These are phyloP conservation scores for Schizophyllum amplum DNA, from an alignment of 1,284 basidiomycete species.

Conservation along the genomic window DNA sequence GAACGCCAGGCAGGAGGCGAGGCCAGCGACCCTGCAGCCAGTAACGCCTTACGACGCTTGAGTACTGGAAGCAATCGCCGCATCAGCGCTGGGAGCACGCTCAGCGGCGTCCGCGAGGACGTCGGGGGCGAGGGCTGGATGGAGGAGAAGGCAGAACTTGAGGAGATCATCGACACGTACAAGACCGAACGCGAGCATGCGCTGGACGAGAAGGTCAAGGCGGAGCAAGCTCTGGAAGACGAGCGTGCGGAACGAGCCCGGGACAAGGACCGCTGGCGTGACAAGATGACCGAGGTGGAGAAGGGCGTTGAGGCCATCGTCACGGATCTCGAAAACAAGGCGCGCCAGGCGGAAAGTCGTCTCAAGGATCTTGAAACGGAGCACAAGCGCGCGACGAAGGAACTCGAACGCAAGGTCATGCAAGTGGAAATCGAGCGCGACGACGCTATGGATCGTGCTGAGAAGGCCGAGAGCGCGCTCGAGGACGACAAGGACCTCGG, in stretches of 20 bases:
- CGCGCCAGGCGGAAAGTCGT: conserved; percentile 46
- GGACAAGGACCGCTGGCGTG: conserved; percentile 62
- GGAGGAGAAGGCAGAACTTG: conserved; percentile 54
- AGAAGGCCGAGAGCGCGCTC: conserved; percentile 52
- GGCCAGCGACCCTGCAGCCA: conserved; percentile 15
- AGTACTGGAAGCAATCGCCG: conserved; percentile 25
- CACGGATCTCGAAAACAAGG: conserved; percentile 49
- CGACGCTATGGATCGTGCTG: no score
- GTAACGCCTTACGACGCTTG: conserved; percentile 7
- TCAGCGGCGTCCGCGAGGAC: conserved; percentile 57
- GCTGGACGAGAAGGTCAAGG: conserved; percentile 33
- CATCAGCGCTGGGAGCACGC: conserved; percentile 37
- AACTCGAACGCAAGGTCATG: no score
- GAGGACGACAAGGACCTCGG: conserved; percentile 58
- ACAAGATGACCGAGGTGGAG: conserved; percentile 62
- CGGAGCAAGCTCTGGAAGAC: conserved; percentile 33
- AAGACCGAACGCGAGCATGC: conserved; percentile 26
- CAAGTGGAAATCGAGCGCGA: no score
- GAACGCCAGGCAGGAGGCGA: conserved; percentile 26
- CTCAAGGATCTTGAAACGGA: no score
- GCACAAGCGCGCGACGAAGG: no score
- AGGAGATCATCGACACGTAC: conserved; percentile 31
- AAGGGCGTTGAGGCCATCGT: conserved; percentile 58
- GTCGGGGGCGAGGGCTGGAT: conserved; percentile 49
- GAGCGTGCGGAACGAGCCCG: conserved; percentile 47